Evolutionary conservation across 176 grass and related monocot species (phyloP).

Genomic region (Rhynchospora breviuscula): DNA sequence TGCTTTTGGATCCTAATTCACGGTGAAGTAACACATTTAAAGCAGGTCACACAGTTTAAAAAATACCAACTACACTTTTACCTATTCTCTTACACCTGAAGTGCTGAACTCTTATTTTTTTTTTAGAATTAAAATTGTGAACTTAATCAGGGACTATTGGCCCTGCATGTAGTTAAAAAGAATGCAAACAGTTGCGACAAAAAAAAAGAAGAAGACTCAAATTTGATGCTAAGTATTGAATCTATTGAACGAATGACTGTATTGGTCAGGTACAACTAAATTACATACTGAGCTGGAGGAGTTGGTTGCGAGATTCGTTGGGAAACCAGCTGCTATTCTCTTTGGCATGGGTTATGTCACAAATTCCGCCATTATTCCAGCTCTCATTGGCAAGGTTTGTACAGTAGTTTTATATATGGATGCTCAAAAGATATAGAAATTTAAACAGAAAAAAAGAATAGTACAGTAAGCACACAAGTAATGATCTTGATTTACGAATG

Average conservation of each 20-base stretch:
- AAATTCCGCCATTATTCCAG: constrained; percentile 82
- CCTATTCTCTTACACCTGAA: not conserved
- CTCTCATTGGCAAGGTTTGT: constrained; percentile 68
- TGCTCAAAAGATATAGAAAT: not conserved
- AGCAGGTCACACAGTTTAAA: not conserved
- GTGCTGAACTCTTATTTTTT: too few relatives aligned
- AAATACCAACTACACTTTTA: not conserved
- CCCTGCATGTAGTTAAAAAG: not conserved
- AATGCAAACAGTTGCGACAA: not conserved
- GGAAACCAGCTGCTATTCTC: constrained; percentile 75
- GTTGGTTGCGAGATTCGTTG: constrained; percentile 71
- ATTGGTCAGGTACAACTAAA: constrained; percentile 66
- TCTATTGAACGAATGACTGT: not conserved
- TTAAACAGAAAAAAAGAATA: not conserved
- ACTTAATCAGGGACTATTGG: not conserved
- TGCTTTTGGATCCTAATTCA: not conserved
- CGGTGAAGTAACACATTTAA: not conserved
- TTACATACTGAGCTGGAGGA: constrained; percentile 74
- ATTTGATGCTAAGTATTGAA: not conserved
- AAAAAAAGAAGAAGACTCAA: not conserved
- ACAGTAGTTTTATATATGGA: not conserved
- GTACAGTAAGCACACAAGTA: not conserved
- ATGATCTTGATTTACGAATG: constrained; percentile 15
- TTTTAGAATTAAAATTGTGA: too few relatives aligned
- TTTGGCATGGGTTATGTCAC: constrained; percentile 97